Evolutionary conservation across 305 asterid genomes (phyloP).

Genomic region (Euphrasia arctica): DNA sequence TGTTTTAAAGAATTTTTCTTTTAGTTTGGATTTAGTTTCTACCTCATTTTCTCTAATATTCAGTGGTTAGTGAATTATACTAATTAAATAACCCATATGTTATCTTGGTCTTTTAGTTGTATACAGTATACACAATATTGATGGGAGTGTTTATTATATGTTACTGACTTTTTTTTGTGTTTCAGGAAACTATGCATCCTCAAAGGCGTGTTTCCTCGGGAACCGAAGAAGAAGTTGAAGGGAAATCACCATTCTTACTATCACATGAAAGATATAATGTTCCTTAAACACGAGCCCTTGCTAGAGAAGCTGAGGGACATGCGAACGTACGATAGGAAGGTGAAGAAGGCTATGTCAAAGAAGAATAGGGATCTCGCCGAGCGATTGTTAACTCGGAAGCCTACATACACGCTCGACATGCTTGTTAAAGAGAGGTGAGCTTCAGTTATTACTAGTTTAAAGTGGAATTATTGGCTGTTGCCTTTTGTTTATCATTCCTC

Average conservation of each 20-base stretch:
- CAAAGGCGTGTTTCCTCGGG: conserved; percentile 91
- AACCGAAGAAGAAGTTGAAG: conserved; percentile 94
- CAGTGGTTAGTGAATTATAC: too few species aligned
- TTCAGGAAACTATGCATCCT: conserved; percentile 84
- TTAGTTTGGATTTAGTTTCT: background rate
- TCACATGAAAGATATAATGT: conserved; percentile 84
- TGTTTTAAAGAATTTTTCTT: background rate
- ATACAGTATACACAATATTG: too few species aligned
- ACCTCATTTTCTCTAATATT: background rate
- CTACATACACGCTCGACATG: conserved; percentile 77
- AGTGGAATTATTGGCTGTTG: background rate
- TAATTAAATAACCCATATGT: too few species aligned
- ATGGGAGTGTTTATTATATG: background rate
- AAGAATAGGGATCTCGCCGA: conserved; percentile 84
- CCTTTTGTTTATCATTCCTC: conserved; percentile 13
- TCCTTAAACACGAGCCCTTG: conserved; percentile 80
- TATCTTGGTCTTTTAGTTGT: background rate
- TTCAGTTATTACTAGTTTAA: background rate
- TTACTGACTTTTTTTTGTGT: background rate
- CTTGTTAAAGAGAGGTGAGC: conserved; percentile 80
- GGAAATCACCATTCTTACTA: conserved; percentile 94
- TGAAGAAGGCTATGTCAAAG: conserved; percentile 78
- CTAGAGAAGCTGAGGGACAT: conserved; percentile 76
- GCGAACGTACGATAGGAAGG: conserved; percentile 68
- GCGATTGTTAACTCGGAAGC: conserved; percentile 70